Conservation (phyloP, 805 yeast genomes). For the Cyberlindnera galapagoensis region DNA sequence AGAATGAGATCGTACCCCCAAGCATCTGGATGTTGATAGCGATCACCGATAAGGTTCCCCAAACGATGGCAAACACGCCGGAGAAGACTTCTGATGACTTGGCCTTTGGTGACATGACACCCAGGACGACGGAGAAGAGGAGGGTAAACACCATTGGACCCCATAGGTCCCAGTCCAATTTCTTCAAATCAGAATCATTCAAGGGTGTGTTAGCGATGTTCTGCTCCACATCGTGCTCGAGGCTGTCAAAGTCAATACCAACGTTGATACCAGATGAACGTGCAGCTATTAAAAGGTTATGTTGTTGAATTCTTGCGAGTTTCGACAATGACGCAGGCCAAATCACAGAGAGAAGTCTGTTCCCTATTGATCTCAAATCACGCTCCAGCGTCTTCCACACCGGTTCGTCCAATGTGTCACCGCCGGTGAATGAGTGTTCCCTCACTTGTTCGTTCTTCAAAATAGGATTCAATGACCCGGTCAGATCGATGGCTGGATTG, state of each 20-base stretch:
- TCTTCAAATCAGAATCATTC: conserved; percentile 20
- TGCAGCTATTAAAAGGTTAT: conserved; percentile 23
- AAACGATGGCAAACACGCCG: conserved; percentile 54
- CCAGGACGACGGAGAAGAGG: conserved; percentile 43
- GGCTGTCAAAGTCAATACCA: conserved; percentile 24
- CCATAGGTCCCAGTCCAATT: conserved; percentile 59
- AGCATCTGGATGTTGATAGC: conserved; percentile 61
- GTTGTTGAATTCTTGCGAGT: conserved; percentile 26
- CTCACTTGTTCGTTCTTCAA: conserved; percentile 23
- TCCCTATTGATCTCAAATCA: conserved; percentile 38
- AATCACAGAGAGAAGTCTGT: conserved; percentile 35
- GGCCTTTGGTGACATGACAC: conserved; percentile 22
- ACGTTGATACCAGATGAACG: conserved; percentile 26
- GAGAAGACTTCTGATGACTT: conserved; percentile 50
- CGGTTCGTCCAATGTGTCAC: conserved; percentile 70
- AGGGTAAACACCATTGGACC: conserved; percentile 65
- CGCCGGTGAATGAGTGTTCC: conserved; percentile 40
- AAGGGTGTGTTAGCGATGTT: conserved; percentile 20
- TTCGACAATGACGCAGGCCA: conserved; percentile 32
- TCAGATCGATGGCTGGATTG: conserved; percentile 26
- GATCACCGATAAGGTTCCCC: conserved; percentile 55
- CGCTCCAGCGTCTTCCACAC: conserved; percentile 47
- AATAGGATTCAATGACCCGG: conserved; percentile 26
- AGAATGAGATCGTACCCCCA: conserved; percentile 54
- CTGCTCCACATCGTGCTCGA: conserved; percentile 24